Evolutionary conservation across 1,139 yeast genomes (phyloP), one percentile per base, ranked within the genome.

Genomic region (Kodamaea derodonti): DNA sequence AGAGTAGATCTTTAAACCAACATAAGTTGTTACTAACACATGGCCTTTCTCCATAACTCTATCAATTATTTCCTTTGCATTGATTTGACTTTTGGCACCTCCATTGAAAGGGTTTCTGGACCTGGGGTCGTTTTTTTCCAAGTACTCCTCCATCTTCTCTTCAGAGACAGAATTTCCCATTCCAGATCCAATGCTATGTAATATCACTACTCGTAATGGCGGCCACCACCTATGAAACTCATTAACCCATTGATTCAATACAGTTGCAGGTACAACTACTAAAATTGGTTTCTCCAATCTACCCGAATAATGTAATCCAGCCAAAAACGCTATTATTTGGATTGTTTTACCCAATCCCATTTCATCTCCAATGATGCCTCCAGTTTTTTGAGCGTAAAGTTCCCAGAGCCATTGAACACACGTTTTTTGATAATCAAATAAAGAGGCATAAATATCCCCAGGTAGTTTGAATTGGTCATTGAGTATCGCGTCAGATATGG

Each of bases 141-240:
- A 54, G 27, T 61, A 60, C 27, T 64, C 65, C 40, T 78, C 84
- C 23, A 75, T 43, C 32, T 70, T 63, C 16, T 69, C 69, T 34
- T 65, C 79, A 38, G 80, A 84, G 34, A 52, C 31, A 43, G 47
- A 41, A 10, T 61, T 59, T 7, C 67, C 64, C 88, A 92, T 82
- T 1, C 96, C 98, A 1, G 88, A 69, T 0, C 99, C 98, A 32
- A 88, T 92, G 3, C 96, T 83, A 57, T 92, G 98, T 30, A 92
- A 62, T 33, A 92, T 87, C 3, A 85, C 80, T 13, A 92, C 80
- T 39, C 98, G 62, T 20, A 94, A 68, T 0, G 97, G 90, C 2
- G 98, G 97, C 97, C 97, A 92, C 98, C 98, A 92, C 32, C 83
- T 73, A 50, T 92, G 98, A 37, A 92, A 80, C 56, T 92, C 98